Evolutionary conservation across 1,139 yeast species (phyloP), one percentile per base, ranked within the genome.

Genomic region (Magnusiomyces magnusii): DNA sequence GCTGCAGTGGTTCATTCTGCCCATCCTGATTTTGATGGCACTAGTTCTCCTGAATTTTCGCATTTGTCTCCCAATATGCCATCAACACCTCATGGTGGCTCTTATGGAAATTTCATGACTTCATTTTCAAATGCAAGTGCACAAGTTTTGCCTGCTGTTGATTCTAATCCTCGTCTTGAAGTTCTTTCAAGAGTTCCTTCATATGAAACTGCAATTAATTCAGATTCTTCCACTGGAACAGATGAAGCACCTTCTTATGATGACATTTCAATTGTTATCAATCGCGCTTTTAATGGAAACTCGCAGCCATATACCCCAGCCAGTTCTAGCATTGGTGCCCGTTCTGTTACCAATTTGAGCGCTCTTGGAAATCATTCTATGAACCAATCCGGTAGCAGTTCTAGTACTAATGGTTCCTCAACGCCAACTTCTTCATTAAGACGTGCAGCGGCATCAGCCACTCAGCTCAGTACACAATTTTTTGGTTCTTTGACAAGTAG

Each of bases 111-210:
- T 23, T 5, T 23, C 10, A 23, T 44, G 27, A 17, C 19, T 23
- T 21, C 49, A 5, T 9, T 19, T 5, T 7, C 27, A 44, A 19
- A 9, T 19, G n/a, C 24, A 19, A 23, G 27, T 19, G n/a, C 24
- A 5, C 5, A 44, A 5, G 3, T 15, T 10, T 15, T 34, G 51
- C 24, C 59, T 2, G 47, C 27, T 49, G 25, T 19, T 28, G 34
- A 17, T 5, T 19, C 21, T 5, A 7, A 9, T 9, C 24, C 24
- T 51, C 47, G 79, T 80, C 61, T 66, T 79, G 72, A 73, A 5
- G 72, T 75, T 1, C 69, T 91, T 64, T 83, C 86, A 19, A 75
- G 82, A 60, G 96, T 91, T 2, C 98, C 98, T 0, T 83, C 96
- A 0, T 92, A 92, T 71, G 80, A 80, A 10, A 85, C 89, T 53